These are phyloP conservation scores for Eutrema japonicum DNA, from an alignment of 345 rosid genomes.

Conservation along the genomic window DNA sequence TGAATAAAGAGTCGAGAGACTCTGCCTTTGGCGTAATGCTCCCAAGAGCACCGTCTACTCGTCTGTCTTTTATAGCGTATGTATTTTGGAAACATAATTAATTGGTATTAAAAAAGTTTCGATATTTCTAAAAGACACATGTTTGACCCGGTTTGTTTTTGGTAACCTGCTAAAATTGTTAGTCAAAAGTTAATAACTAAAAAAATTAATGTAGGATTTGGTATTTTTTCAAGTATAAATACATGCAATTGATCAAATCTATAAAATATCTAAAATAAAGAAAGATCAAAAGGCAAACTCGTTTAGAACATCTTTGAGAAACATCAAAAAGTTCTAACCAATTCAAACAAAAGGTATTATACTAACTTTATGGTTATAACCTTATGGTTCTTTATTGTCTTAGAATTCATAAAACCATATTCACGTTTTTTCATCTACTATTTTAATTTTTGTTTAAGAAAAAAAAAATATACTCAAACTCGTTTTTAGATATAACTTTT, in stretches of 20 bases:
- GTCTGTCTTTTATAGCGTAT: no score
- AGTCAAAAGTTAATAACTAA: not conserved
- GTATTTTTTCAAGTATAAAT: not conserved
- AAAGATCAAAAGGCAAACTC: not conserved
- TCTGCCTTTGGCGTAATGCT: no score
- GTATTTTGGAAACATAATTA: no score
- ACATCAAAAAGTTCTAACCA: not conserved
- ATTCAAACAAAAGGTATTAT: not conserved
- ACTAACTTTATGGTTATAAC: no score
- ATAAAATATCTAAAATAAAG: not conserved
- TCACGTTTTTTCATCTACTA: no score
- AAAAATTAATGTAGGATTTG: not conserved
- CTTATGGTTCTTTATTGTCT: no score
- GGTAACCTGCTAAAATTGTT: not conserved
- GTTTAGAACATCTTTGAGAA: not conserved
- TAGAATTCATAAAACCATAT: no score
- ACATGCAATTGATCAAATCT: not conserved
- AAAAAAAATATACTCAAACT: no score
- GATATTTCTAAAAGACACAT: not conserved
- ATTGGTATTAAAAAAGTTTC: not conserved
- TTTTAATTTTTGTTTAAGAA: no score
- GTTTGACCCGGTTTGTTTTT: not conserved
- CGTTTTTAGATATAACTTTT: no score
- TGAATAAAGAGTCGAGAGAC: no score
- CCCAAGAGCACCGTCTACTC: no score